Percentiles rank a stretch among this genome's conserved stretches.
Evolutionary conservation across 2,329 filamentous ascomycete genomes (phyloP).

Genomic region (Fusarium sacchari): DNA sequence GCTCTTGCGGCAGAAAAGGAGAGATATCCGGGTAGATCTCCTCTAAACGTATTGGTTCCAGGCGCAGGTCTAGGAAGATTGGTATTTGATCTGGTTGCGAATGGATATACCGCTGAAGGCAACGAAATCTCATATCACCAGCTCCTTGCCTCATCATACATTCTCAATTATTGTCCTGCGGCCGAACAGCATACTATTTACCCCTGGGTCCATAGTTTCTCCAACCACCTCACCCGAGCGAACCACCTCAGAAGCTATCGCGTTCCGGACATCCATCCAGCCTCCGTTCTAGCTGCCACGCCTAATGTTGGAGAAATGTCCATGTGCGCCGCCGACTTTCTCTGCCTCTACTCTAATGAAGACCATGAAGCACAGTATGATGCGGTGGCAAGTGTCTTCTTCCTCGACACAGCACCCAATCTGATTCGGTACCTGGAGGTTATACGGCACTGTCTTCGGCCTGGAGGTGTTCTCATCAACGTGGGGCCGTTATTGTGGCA

Average conservation of each 20-base stretch:
- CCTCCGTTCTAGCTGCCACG: conserved; percentile 57
- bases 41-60: conserved; percentile 80
- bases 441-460: conserved; percentile 78
- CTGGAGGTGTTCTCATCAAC: conserved; percentile 87
- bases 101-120: conserved; percentile 81
- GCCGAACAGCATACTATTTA: conserved; percentile 77
- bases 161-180: conserved; percentile 73
- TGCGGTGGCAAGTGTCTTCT: conserved; percentile 90
- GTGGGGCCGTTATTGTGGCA: conserved; percentile 95
- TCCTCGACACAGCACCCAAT: conserved; percentile 96
- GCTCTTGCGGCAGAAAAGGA: conserved; percentile 66
- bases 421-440: conserved; percentile 89
- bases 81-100: conserved; percentile 83
- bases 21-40: conserved; percentile 46
- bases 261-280: conserved; percentile 85
- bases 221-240: conserved; percentile 78
- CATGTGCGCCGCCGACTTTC: conserved; percentile 94
- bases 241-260: conserved; percentile 79
- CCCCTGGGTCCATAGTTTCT: conserved; percentile 89
- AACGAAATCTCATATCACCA: conserved; percentile 99
- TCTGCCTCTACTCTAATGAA: conserved; percentile 79
- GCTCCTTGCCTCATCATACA: conserved; percentile 83
- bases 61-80: conserved; percentile 89
- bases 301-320: conserved; percentile 74
- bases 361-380: conserved; percentile 74